Conservation (phyloP, 148 eudicot species). For the Nepenthes gracilis region DNA sequence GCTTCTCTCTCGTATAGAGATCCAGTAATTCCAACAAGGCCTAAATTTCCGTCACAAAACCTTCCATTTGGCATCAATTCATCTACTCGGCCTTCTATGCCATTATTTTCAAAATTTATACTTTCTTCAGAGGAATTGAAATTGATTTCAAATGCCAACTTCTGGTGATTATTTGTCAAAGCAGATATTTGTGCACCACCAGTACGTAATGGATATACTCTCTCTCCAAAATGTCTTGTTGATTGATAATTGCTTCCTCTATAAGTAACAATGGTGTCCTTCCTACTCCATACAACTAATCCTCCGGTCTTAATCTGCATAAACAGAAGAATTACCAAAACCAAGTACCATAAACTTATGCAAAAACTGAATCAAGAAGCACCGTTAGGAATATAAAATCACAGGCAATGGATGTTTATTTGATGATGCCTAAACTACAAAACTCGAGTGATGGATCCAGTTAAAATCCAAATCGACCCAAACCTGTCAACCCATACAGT, state of each 20-base stretch:
- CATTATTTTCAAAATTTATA: neutral
- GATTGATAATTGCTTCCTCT: conserved; percentile 52
- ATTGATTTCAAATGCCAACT: neutral
- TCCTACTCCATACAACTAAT: conserved; percentile 77
- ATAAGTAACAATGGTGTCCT: conserved; percentile 72
- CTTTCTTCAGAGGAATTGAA: neutral
- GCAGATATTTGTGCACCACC: conserved; percentile 10
- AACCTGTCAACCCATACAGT: no score
- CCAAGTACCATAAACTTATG: neutral
- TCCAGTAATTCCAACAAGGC: conserved; percentile 14
- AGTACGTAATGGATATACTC: conserved; percentile 1
- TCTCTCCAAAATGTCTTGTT: conserved; percentile 6
- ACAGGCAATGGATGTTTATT: no score
- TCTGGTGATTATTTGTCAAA: conserved; percentile 8
- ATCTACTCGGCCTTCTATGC: conserved; percentile 6
- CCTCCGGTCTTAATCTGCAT: conserved; percentile 86
- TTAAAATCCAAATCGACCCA: no score
- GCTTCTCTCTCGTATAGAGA: conserved; percentile 82
- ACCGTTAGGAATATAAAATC: neutral
- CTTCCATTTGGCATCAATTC: conserved; percentile 6
- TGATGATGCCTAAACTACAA: neutral
- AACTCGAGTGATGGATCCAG: no score
- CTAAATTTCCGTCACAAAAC: conserved; percentile 12
- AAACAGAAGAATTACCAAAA: conserved; percentile 6
- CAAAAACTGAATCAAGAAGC: neutral